Conservation (phyloP, 2,329 filamentous ascomycete species). For the Diaporthe helianthi region DNA sequence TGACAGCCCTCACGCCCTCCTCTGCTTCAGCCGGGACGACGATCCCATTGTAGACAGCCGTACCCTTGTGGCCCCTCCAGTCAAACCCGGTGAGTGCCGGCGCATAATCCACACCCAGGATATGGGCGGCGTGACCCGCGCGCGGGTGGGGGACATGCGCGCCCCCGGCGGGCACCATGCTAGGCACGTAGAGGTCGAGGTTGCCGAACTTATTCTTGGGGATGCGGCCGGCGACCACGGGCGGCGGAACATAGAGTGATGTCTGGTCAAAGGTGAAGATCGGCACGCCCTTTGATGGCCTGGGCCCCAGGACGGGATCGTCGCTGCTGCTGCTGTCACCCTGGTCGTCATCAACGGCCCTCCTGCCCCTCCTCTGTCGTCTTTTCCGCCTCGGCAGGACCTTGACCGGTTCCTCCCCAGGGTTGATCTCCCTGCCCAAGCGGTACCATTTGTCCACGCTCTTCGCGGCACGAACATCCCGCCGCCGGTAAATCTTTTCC, state of each 20-base stretch:
- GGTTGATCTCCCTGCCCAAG: slow-evolving; percentile 78
- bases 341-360: slow-evolving; percentile 42
- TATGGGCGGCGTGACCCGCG: slow-evolving; percentile 73
- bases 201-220: slow-evolving; percentile 95
- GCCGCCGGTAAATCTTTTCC: slow-evolving; percentile 82
- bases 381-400: slow-evolving; percentile 63
- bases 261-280: slow-evolving; percentile 72
- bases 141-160: slow-evolving; percentile 70
- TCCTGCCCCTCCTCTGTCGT: slow-evolving; percentile 36
- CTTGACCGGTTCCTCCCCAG: slow-evolving; percentile 83
- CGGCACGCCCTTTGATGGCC: slow-evolving; percentile 57
- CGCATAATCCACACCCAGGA: slow-evolving; percentile 83
- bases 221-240: slow-evolving; percentile 75
- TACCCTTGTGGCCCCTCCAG: slow-evolving; percentile 86
- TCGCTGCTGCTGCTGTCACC: slow-evolving; percentile 55
- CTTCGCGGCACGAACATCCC: slow-evolving; percentile 78
- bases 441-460: slow-evolving; percentile 92
- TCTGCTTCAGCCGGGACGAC: slow-evolving; percentile 76
- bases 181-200: slow-evolving; percentile 89
- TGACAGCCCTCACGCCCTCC: slow-evolving; percentile 74
- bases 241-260: slow-evolving; percentile 75
- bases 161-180: slow-evolving; percentile 86
- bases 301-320: slow-evolving; percentile 52
- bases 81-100: slow-evolving; percentile 90
- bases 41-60: slow-evolving; percentile 79